These are phyloP conservation scores for Neoboletus magnificus DNA, from an alignment of 768 basidiomycete genomes.

Conservation along the genomic window DNA sequence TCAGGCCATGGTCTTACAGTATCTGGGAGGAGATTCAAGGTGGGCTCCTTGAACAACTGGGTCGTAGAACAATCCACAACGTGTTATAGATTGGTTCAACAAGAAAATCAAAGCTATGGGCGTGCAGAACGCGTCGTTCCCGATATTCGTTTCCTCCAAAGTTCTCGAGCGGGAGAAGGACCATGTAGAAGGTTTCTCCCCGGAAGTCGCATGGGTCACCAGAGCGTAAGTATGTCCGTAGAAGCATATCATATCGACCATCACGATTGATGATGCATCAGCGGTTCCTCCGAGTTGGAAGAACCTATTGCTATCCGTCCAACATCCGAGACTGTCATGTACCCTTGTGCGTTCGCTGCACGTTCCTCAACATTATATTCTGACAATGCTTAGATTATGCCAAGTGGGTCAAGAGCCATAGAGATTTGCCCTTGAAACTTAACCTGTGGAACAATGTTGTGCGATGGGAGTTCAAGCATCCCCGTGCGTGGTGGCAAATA, in stretches of 20 bases:
- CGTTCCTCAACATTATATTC: neutral
- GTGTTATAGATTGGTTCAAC: constrained; percentile 84
- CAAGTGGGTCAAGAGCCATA: constrained; percentile 97
- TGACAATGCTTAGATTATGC: constrained; percentile 69
- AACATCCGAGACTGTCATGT: constrained; percentile 99
- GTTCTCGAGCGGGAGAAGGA: constrained; percentile 96
- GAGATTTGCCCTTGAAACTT: constrained; percentile 93
- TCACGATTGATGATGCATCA: constrained; percentile 28
- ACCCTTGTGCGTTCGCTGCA: constrained; percentile 71
- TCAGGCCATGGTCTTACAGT: constrained; percentile 95
- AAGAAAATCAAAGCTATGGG: constrained; percentile 87
- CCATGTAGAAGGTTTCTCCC: constrained; percentile 98
- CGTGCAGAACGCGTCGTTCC: constrained; percentile 98
- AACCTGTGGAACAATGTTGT: constrained; percentile 99
- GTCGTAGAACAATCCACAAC: neutral
- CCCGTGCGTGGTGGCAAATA: constrained; percentile 54
- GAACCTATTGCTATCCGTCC: constrained; percentile 98
- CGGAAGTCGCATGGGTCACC: constrained; percentile 99
- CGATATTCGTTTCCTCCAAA: constrained; percentile 93
- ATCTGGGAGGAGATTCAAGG: constrained; percentile 98
- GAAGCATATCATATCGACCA: neutral
- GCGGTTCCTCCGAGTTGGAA: constrained; percentile 89
- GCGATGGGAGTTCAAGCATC: constrained; percentile 99
- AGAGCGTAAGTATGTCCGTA: constrained; percentile 63
- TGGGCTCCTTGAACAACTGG: constrained; percentile 30